Evolutionary conservation across 306 rosid genomes (phyloP).

Genomic region (Citrullus amarus): DNA sequence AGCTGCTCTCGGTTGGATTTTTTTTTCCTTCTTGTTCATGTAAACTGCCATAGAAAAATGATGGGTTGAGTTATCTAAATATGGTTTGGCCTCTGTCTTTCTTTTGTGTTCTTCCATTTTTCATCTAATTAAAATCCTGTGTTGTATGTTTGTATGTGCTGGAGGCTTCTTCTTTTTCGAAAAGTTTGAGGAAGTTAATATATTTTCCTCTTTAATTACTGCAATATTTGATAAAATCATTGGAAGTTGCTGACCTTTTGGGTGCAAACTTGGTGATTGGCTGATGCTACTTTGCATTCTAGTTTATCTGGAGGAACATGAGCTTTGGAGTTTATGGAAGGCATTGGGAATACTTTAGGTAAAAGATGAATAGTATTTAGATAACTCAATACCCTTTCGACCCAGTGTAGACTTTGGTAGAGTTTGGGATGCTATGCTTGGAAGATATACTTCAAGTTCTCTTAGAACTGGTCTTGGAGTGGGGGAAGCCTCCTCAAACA

Average conservation of each 20-base stretch:
- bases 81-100: neutral
- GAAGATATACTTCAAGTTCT: neutral
- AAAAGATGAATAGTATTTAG: neutral
- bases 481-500: neutral
- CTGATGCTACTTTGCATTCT: neutral
- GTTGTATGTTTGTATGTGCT: neutral
- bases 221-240: neutral
- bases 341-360: neutral
- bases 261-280: neutral
- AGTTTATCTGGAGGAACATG: neutral
- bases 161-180: neutral
- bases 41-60: neutral
- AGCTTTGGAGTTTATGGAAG: neutral
- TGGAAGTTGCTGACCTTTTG: neutral
- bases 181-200: neutral
- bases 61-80: neutral
- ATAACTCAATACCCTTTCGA: neutral
- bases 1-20: neutral
- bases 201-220: neutral
- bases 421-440: neutral
- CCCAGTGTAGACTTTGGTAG: neutral
- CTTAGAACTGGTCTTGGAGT: neutral
- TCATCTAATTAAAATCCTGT: neutral
- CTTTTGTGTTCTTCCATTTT: neutral
- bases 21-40: neutral